A percentile compares a stretch with the other conserved stretches of the same genome.
These are phyloP conservation scores for Cucurbitaria berberidis DNA, from an alignment of 2,329 filamentous ascomycete species.

Conservation along the genomic window DNA sequence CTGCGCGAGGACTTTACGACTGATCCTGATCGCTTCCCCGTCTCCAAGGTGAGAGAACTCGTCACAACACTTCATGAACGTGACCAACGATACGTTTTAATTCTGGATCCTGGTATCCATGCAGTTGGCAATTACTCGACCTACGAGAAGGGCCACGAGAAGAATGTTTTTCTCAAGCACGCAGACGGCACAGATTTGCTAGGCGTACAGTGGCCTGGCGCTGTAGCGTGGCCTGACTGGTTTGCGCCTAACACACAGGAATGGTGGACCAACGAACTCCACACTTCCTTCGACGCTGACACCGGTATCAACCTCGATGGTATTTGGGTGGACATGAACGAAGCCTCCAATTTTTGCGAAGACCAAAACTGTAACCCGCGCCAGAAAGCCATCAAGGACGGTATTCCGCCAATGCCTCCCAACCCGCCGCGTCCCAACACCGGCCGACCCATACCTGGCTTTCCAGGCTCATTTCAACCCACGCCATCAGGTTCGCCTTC, in stretches of 20 bases:
- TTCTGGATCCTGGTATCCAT: constrained; percentile 70
- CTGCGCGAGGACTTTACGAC: constrained; percentile 66
- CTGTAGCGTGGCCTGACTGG: constrained; percentile 78
- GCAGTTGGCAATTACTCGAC: constrained; percentile 61
- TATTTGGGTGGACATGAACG: constrained; percentile 63
- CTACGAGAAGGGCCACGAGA: constrained; percentile 66
- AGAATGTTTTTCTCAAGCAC: constrained; percentile 61
- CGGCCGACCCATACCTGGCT: constrained; percentile 71
- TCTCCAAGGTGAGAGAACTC: constrained; percentile 68
- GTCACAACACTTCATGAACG: constrained; percentile 70
- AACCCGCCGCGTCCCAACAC: constrained; percentile 62
- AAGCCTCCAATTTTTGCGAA: constrained; percentile 47
- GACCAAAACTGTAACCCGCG: constrained; percentile 56
- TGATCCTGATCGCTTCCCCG: constrained; percentile 68
- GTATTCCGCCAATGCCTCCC: constrained; percentile 63
- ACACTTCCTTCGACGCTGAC: constrained; percentile 66
- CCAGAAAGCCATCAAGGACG: constrained; percentile 45
- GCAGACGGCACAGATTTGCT: constrained; percentile 62
- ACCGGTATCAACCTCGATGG: constrained; percentile 77
- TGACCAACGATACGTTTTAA: constrained; percentile 74
- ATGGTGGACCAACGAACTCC: constrained; percentile 76
- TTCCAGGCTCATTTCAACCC: constrained; percentile 71
- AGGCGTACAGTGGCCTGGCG: constrained; percentile 79
- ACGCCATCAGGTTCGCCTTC: constrained; percentile 3
- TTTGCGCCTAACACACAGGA: constrained; percentile 67